Evolutionary conservation across 2,329 filamentous ascomycete species (phyloP).

Genomic region (Ceratocystis huliohia): DNA sequence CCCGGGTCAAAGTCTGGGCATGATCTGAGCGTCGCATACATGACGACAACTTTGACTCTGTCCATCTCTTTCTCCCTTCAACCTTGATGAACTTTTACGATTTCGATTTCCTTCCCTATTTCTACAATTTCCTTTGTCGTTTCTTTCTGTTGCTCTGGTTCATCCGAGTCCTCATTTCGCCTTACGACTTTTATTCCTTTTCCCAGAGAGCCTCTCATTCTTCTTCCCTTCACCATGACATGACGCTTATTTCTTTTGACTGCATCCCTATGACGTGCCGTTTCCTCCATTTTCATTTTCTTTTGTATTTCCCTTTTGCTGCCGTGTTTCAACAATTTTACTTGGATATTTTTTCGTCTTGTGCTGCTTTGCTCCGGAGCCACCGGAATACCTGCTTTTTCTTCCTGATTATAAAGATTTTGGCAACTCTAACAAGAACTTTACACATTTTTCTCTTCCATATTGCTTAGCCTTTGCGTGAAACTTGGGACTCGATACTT

Average conservation of each 20-base stretch:
- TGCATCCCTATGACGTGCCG: conserved; percentile 6
- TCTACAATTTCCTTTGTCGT: conserved; percentile 2
- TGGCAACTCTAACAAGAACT: neutral
- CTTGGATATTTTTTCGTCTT: neutral
- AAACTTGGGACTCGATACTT: no score
- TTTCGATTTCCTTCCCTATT: neutral
- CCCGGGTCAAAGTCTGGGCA: neutral
- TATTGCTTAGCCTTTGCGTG: neutral
- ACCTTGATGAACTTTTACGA: conserved; percentile 9
- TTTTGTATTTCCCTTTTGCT: neutral
- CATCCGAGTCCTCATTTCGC: neutral
- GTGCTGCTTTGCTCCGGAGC: neutral
- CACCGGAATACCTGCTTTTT: neutral
- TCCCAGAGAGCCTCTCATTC: neutral
- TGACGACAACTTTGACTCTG: neutral
- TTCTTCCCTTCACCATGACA: neutral
- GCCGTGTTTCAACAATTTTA: neutral
- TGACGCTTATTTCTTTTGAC: neutral
- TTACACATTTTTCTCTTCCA: neutral
- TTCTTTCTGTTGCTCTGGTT: neutral
- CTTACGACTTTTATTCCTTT: neutral
- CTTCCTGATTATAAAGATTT: neutral
- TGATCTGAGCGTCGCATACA: neutral
- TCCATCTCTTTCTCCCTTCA: neutral
- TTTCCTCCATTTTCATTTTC: conserved; percentile 8